Conservation (phyloP, 805 yeast genomes). For the Lipomyces oligophaga region DNA sequence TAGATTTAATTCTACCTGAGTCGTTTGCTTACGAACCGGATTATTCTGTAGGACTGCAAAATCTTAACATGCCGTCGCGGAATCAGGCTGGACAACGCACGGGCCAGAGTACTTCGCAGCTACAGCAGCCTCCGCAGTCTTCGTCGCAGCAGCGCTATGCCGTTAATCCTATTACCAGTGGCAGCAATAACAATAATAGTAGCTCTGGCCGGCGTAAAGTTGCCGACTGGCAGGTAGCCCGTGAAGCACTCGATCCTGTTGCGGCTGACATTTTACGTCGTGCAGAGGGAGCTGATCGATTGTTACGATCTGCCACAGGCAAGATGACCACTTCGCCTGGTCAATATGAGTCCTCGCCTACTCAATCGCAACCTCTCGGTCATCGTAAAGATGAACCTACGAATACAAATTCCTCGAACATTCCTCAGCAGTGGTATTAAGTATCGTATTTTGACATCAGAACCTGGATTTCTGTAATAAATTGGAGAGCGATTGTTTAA, state of each 20-base stretch:
- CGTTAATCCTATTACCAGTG: too few species aligned
- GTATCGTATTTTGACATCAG: too few species aligned
- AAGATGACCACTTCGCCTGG: neutral
- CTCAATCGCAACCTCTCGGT: conserved; percentile 6
- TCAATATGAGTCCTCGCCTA: neutral
- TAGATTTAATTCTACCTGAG: too few species aligned
- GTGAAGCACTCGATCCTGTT: conserved; percentile 17
- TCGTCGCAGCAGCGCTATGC: neutral
- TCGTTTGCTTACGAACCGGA: too few species aligned
- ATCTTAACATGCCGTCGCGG: too few species aligned
- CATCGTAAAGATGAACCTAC: conserved; percentile 13
- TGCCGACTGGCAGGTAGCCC: conserved; percentile 26
- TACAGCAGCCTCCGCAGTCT: too few species aligned
- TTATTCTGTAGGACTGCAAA: too few species aligned
- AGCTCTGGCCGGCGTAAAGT: conserved; percentile 27
- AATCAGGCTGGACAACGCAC: too few species aligned
- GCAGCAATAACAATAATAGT: conserved; percentile 2
- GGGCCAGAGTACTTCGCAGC: too few species aligned
- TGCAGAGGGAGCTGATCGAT: conserved; percentile 20
- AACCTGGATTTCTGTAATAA: neutral
- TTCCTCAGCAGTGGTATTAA: conserved; percentile 29
- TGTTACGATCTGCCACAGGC: conserved; percentile 13
- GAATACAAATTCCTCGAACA: conserved; percentile 14
- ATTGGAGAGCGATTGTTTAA: neutral
- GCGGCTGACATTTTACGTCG: conserved; percentile 22